Evolutionary conservation across 306 rosid species (phyloP), one percentile per base, ranked within the genome.

Genomic region (Cucumis cinereus): DNA sequence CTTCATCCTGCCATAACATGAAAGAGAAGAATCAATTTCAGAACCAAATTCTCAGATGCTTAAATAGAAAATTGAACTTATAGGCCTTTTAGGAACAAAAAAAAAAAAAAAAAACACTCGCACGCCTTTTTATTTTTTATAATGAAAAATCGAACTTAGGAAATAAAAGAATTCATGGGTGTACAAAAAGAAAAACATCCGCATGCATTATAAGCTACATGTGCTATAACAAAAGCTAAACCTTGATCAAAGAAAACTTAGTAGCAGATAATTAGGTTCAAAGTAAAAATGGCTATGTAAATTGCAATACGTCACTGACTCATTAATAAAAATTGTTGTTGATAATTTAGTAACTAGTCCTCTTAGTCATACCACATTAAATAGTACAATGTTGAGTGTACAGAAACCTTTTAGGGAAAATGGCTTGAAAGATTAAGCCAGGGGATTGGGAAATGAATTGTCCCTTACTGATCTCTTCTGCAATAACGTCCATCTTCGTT

Each of bases 1-100:
- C 88, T 67, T 92, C 96, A 20, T 86, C 97, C 96, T 92, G 85
- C 77, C 69, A 81, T 60, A 53, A 70, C 33, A 71, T 13, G 53
- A 35, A 23, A 3, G 52, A 52, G 22, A 36, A 50, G 49, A 64
- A 77, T 15, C 43, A 74, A 40, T 69, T 75, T 83, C 60, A 58
- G 77, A 17, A 79, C 52, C 20, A 10, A 23, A 74, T 64, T 70
- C 71, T 28, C 53, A 41, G 49, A 56, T 45, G 10, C 71, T 52
- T 0, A 26, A 47, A 43, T 43, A 40, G 43, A 38, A 38, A 38
- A 40, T 40, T 43, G 49, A 43, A 43, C 49, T 43, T 43, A 43
- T 43, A 43, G 49, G 49, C 15, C 49, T 43, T 11, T 43, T 43
- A 43, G 15, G 49, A 6, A 43, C 49, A 30, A 30, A 30, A 43